Evolutionary conservation across 2,329 filamentous ascomycete genomes (phyloP), one percentile per base, ranked within the genome.

Genomic region (Neoscytalidium dimidiatum): DNA sequence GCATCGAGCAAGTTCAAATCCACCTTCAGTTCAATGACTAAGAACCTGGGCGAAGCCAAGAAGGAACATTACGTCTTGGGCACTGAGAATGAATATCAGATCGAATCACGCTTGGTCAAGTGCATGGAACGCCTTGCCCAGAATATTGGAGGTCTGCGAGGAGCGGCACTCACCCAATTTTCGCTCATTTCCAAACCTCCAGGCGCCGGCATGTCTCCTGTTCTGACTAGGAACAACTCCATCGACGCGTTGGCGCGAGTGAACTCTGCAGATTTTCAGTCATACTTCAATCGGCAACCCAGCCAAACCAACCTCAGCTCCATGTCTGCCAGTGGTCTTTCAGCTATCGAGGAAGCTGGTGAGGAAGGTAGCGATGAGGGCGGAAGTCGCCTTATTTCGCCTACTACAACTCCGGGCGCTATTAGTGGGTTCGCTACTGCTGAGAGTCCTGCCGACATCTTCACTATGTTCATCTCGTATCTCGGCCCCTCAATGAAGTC

Each of bases 401-500:
- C 38, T 17, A 38, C 44, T 7, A 28, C 44, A 13, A 62, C 44
- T 26, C 48, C 58, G 2, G n/a, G 56, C 21, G 61, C 48, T 17
- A 52, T 53, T 8, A 70, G 62, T 17, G 69, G 67, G 14, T 68
- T 77, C 35, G 70, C 76, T 14, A 72, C 71, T 19, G 72, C 71
- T 33, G 70, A 76, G 0, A 85, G 87, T 1, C 88, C 94, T 0
- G 87, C 90, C 0, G 92, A 97, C 66, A 96, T 98, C 69, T 98
- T 98, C 74, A 88, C 92, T 11, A 84, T 94, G 4, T 99, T 98
- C 76, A 97, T 99, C 66, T 83, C 86, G 21, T 88, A 95, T 69
- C 82, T 99, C 23, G 95, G 95, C 0, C 95, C 95, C 1, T 95
- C 94, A 0, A 96, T 97, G 88, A 96, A 97, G 77, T 97, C 94